Base-by-base conservation (phyloP, 192 early-diverging fungal species). In the Backusella circina region DNA sequence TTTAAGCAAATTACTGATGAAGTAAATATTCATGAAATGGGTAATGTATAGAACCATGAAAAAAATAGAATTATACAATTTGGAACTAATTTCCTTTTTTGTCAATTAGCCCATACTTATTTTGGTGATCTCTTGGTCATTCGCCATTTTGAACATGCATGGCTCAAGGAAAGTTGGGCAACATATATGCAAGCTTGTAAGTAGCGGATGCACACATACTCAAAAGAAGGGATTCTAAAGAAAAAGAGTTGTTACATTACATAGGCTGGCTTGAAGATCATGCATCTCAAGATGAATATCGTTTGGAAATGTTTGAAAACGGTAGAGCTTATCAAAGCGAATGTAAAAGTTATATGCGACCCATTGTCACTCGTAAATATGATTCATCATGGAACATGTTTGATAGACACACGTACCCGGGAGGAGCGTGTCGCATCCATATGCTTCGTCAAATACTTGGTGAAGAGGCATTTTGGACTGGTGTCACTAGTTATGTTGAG, bases 121-220 rank as follows among this genome's bases (percentile, higher is more conserved):
- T 88, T 88, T 73, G 87, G 87, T 12, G 86, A 88, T 71, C 54
- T 87, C 28, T 44, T 88, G 32, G 86, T 87, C 39, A 87, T 88
- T n/a, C 69, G 86, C 1, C 82, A 87, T 75, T 88, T 88, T 80
- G 87, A 88, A 64, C 87, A 88, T 75, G 86, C 80, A 26, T 88
- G 87, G 87, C 75, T 87, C 9, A 88, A 88, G 78, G 87, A 88
- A 76, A 81, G 79, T 9, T 88, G 87, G 87, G 87, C 87, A 18
- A 84, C 86, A 1, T 88, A 85, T 65, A 80, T 84, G 37, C 81
- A 81, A 36, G 41, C 71, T 5, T 78, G 77, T 77, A 72, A 44
- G 61, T 65, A 47, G 16, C 6, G 7, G 16, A n/a, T n/a, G 1
- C 18, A 18, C 44, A 47, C 5, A 1, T n/a, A 35, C 33, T 3